Base-by-base conservation (phyloP, 352 stramenopile genomes). In the Saprolegnia parasitica region DNA sequence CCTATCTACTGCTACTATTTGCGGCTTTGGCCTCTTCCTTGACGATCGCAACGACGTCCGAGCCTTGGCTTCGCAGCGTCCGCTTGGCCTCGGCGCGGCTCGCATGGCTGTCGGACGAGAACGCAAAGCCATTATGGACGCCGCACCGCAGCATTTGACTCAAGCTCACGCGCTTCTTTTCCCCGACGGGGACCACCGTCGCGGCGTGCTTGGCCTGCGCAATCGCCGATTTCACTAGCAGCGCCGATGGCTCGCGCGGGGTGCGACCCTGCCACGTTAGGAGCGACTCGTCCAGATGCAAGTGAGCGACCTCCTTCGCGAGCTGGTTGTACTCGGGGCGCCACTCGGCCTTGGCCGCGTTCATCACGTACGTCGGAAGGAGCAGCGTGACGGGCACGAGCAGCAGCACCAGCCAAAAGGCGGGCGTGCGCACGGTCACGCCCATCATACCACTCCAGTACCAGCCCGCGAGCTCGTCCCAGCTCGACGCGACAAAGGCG, bases 311-410 rank as follows among this genome's bases (percentile, higher is more conserved):
- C 74, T 93, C 85, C 55, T 90, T 90, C 13, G 82, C 81, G 20
- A 93, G 77, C 20, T 93, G 81, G 80, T 81, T 90, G 65, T 91
- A 93, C 67, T 93, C 85, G 0, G 83, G 85, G 15, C 79, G 88
- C 57, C 90, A 78, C 5, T 75, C 78, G 10, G 83, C 79, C 67
- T 83, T 89, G 32, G 85, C 32, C 16, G 76, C 78, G 61, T 81
- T 86, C 23, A 79, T 52, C 46, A 90, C 26, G 72, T 88, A 83
- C 20, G 78, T 74, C 32, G 79, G 80, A 64, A 73, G 78, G 10
- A 93, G 80, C 29, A 80, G 67, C 18, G 79, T 72, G 54, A 89
- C 72, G 0, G 83, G 81, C 15, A 82, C 77, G 21, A 91, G 74
- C 11, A 91, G 67, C 45, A 79, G 55, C 0, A 91, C 54, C 0